A percentile compares a stretch with the other conserved stretches of the same genome.
Conservation (phyloP, 1,284 basidiomycete species). For the Boletus smithii region DNA sequence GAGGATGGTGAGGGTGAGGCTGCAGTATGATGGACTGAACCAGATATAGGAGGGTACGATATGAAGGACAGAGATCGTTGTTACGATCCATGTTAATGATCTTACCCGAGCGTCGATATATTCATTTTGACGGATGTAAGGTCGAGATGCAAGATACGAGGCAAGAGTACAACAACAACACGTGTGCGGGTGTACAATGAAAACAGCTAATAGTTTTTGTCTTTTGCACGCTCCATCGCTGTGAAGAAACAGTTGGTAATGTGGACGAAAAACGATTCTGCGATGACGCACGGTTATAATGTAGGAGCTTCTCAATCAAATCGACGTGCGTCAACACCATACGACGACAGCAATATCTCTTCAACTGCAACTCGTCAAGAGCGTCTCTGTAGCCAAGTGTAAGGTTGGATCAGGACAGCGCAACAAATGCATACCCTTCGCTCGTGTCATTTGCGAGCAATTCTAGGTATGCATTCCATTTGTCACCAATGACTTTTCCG, state of each 20-base stretch:
- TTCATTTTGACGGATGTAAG: neutral
- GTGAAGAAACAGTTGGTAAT: neutral
- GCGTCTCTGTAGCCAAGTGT: conserved; percentile 63
- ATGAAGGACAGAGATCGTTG: too few relatives aligned
- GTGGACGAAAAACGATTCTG: neutral
- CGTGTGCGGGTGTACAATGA: conserved; percentile 4
- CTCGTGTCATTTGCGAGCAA: conserved; percentile 73
- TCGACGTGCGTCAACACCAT: conserved; percentile 99
- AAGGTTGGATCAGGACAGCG: neutral
- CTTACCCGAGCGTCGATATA: neutral
- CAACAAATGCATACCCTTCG: conserved; percentile 70
- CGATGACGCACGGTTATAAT: conserved; percentile 85
- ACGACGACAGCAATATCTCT: conserved; percentile 93
- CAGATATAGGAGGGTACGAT: too few relatives aligned
- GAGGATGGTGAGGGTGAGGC: too few relatives aligned
- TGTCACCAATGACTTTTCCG: conserved; percentile 91
- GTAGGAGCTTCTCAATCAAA: conserved; percentile 91
- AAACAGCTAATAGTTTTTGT: conserved; percentile 22
- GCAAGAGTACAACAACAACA: conserved; percentile 3
- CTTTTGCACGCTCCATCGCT: conserved; percentile 35
- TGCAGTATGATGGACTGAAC: too few relatives aligned
- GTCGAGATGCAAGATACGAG: neutral
- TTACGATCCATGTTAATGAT: too few relatives aligned
- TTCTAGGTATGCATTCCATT: conserved; percentile 85
- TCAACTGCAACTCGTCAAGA: conserved; percentile 86